Base-by-base conservation (phyloP, 2,329 filamentous ascomycete genomes). In the Elsinoe ampelina region DNA sequence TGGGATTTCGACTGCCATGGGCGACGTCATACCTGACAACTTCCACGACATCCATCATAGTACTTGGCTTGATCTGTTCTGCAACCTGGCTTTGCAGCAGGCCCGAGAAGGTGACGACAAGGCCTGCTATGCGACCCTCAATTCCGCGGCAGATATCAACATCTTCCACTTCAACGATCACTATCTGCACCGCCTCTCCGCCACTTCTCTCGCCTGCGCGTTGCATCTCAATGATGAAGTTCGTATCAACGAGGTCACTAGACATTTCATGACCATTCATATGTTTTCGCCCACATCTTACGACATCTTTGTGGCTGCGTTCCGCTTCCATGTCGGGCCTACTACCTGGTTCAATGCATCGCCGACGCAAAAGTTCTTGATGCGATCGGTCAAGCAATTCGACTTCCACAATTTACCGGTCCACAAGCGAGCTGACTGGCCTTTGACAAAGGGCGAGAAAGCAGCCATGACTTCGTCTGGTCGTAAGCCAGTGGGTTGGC, bases 361-460 rank as follows among this genome's bases (percentile, higher is more conserved):
- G 0, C 85, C 89, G 0, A 85, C 86, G 17, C 90, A 95, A 70
- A 97, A 97, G 69, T 95, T 88, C 67, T 84, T 97, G 65, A 77
- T 96, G 58, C 84, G 93, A 3, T 89, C 95, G 71, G 88, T 98
- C 71, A 95, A 95, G 70, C 83, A 84, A 2, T 87, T 95, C 75
- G 93, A 98, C 70, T 85, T 80, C 61, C 73, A 76, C 3, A 76
- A 87, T 2, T 75, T 85, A 2, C 74, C 76, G 2, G 75, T 79
- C 12, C 73, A 77, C 12, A 72, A 77, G 22, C 75, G 78, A 12
- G 63, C 73, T 1, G 67, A 62, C 48, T 73, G 70, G 61, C 70
- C 70, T n/a, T 73, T 74, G 60, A 66, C 65, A 17, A 63, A 63
- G 11, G 64, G 63, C 48, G 68, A 71, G 43, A 70, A 15, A 64